These are phyloP conservation scores for Aspergillus clavatus DNA, from an alignment of 2,329 filamentous ascomycete genomes.

Conservation along the genomic window DNA sequence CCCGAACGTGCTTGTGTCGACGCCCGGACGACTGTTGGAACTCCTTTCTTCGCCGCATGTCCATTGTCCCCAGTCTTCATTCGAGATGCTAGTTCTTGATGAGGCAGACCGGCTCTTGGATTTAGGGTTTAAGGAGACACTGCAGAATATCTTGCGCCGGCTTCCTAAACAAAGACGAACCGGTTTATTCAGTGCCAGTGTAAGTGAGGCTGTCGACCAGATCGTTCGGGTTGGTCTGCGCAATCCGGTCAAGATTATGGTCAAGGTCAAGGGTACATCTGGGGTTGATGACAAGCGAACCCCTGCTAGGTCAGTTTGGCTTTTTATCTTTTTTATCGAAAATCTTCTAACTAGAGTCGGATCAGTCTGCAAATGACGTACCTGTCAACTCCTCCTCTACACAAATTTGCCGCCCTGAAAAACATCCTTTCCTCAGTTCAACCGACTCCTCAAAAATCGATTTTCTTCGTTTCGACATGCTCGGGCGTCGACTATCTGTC, in stretches of 20 bases:
- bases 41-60: constrained; percentile 81
- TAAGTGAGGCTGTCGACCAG: constrained; percentile 92
- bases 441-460: constrained; percentile 75
- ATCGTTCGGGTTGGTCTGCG: constrained; percentile 86
- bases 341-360: constrained; percentile 12
- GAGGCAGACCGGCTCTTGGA: constrained; percentile 92
- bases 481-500: constrained; percentile 94
- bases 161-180: constrained; percentile 91
- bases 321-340: not conserved
- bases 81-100: constrained; percentile 88
- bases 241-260: constrained; percentile 91
- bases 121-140: constrained; percentile 85
- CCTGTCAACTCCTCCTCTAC: constrained; percentile 65
- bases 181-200: constrained; percentile 87
- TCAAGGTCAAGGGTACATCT: constrained; percentile 76
- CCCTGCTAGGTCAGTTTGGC: constrained; percentile 58
- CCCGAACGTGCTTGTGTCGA: constrained; percentile 85
- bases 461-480: constrained; percentile 90
- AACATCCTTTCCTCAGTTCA: constrained; percentile 65
- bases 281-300: constrained; percentile 80
- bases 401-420: constrained; percentile 72
- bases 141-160: constrained; percentile 76
- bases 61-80: constrained; percentile 79
- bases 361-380: constrained; percentile 81
- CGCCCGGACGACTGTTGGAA: constrained; percentile 83